These are phyloP conservation scores for Volvox carteri DNA, from an alignment of 163 green algal species.

Conservation along the genomic window DNA sequence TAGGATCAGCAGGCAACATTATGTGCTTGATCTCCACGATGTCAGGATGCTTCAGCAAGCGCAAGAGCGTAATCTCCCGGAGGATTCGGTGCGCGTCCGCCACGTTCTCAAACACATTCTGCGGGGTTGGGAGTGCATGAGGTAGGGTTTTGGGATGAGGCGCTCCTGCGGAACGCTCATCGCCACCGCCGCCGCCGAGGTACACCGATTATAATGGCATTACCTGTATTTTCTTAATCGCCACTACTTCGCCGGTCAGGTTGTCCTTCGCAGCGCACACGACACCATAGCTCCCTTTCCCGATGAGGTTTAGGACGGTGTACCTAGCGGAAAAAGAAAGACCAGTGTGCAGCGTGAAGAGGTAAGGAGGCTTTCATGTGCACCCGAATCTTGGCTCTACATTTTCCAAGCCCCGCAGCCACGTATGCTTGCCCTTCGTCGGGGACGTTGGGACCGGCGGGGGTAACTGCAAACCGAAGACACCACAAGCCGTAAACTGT, in stretches of 20 bases:
- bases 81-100: conserved; percentile 98
- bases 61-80: conserved; percentile 98
- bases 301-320: conserved; percentile 74
- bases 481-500: no score
- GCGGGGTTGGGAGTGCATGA: not conserved
- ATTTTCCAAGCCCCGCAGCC: no score
- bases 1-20: conserved; percentile 92
- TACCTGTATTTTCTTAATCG: conserved; percentile 98
- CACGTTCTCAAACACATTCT: conserved; percentile 99
- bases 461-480: no score
- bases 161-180: not conserved
- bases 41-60: conserved; percentile 93
- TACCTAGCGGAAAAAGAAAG: conserved; percentile 25
- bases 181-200: not conserved
- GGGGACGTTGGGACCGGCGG: no score
- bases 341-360: no score
- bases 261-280: conserved; percentile 93
- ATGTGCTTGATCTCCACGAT: conserved; percentile 99
- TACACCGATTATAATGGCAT: no score
- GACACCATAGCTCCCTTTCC: conserved; percentile 93
- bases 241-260: conserved; percentile 87
- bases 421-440: no score
- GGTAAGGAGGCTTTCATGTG: no score
- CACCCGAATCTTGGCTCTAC: no score
- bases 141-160: not conserved